These are phyloP conservation scores for Elsinoe necatrix DNA, from an alignment of 2,329 filamentous ascomycete species.

Conservation along the genomic window DNA sequence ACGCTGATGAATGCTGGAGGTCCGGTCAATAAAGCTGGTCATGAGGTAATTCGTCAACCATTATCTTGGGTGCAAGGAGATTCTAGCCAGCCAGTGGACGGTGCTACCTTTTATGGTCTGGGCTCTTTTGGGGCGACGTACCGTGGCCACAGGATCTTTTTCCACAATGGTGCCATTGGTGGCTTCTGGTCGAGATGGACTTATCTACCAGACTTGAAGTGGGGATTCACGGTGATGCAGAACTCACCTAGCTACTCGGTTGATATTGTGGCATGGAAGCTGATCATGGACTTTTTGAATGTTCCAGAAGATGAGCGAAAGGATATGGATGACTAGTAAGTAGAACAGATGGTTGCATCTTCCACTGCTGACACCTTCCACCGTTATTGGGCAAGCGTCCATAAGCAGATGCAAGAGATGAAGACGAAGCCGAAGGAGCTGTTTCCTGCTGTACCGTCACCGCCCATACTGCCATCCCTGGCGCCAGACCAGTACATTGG, in stretches of 20 bases:
- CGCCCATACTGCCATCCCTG: conserved; percentile 14
- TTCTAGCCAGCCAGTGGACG: conserved; percentile 23
- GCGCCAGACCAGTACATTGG: conserved; percentile 15
- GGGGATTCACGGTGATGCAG: conserved; percentile 32
- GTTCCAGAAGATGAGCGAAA: conserved; percentile 9
- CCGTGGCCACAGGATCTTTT: conserved; percentile 36
- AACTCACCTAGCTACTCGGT: conserved; percentile 17
- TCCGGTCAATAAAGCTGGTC: conserved; percentile 15
- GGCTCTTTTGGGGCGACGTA: conserved; percentile 36
- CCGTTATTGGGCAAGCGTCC: not conserved
- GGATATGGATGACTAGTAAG: conserved; percentile 18
- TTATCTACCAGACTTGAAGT: conserved; percentile 39
- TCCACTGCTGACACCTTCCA: not conserved
- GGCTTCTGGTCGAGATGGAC: conserved; percentile 39
- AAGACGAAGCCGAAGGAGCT: conserved; percentile 8
- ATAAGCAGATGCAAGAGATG: not conserved
- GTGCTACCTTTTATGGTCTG: conserved; percentile 33
- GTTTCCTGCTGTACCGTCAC: conserved; percentile 10
- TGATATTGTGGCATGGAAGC: conserved; percentile 14
- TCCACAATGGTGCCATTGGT: conserved; percentile 39
- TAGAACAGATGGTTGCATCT: not conserved
- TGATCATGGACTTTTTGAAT: conserved; percentile 17
- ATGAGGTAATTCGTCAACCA: conserved; percentile 14
- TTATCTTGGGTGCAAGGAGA: not conserved
- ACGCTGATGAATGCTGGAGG: conserved; percentile 36